These are phyloP conservation scores for Chaetomium olivaceum DNA, from an alignment of 2,329 filamentous ascomycete genomes.

Conservation along the genomic window DNA sequence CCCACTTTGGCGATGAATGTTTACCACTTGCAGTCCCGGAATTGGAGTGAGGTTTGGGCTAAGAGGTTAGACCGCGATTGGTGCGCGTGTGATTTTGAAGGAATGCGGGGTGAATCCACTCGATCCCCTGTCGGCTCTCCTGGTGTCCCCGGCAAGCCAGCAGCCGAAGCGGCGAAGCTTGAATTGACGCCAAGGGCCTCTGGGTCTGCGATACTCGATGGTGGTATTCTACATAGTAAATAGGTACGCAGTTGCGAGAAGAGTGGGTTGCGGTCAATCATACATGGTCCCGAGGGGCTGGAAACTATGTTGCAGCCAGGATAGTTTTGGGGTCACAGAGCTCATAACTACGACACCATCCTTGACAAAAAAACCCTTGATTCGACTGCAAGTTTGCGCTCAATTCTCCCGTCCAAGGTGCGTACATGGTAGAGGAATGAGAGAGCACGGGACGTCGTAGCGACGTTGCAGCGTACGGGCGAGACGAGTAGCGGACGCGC, in stretches of 20 bases:
- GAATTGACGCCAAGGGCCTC: slow-evolving; percentile 6
- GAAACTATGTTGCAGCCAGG: not conserved
- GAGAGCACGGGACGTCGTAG: not conserved
- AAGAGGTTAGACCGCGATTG: slow-evolving; percentile 10
- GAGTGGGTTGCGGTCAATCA: not conserved
- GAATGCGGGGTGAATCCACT: slow-evolving; percentile 14
- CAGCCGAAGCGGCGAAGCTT: slow-evolving; percentile 13
- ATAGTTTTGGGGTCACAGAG: not conserved
- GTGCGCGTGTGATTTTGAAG: slow-evolving; percentile 7
- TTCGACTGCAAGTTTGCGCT: not conserved
- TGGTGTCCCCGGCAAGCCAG: not conserved
- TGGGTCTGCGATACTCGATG: not conserved
- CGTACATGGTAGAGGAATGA: not conserved
- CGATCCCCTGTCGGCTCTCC: not conserved
- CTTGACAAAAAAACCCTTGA: not conserved
- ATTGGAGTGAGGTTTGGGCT: slow-evolving; percentile 1
- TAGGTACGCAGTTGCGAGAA: not conserved
- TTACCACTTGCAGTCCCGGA: not conserved
- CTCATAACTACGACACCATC: not conserved
- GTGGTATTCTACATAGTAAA: not conserved
- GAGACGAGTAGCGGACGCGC: not conserved
- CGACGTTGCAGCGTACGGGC: slow-evolving; percentile 1
- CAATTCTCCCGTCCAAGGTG: not conserved
- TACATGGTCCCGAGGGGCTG: not conserved
- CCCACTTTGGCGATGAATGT: not conserved